A percentile compares a stretch with the other conserved stretches of the same genome.
Evolutionary conservation across 192 early-diverging fungal genomes (phyloP).

Genomic region (Umbelopsis sp.): DNA sequence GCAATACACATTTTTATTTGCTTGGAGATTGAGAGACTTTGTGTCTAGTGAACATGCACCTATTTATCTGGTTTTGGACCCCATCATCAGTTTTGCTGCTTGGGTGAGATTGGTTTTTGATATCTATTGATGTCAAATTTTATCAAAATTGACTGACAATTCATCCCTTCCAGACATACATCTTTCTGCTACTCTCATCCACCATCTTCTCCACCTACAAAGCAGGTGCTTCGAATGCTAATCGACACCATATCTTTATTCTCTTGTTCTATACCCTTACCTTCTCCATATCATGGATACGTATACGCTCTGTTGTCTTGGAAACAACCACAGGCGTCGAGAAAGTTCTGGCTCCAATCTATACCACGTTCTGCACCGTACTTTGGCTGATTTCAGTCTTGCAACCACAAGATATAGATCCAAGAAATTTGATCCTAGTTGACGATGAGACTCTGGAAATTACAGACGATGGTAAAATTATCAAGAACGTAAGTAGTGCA

Average conservation of each 20-base stretch:
- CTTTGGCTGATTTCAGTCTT: background rate
- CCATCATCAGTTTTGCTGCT: slow-evolving; percentile 7
- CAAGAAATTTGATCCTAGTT: slow-evolving; percentile 3
- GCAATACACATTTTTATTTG: slow-evolving; percentile 9
- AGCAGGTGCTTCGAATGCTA: background rate
- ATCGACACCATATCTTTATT: slow-evolving; percentile 5
- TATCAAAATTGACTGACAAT: background rate
- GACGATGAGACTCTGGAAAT: background rate
- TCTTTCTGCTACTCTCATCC: background rate
- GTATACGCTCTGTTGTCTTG: background rate
- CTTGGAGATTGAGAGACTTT: slow-evolving; percentile 12
- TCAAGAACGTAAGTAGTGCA: background rate
- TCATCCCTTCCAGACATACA: background rate
- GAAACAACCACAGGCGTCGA: background rate
- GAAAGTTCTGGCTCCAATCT: background rate
- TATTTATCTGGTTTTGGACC: background rate
- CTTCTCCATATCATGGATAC: background rate
- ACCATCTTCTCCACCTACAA: slow-evolving; percentile 15
- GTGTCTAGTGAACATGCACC: background rate
- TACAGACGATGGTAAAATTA: background rate
- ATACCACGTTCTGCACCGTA: background rate
- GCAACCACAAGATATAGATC: slow-evolving; percentile 6
- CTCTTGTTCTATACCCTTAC: background rate
- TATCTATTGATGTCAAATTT: background rate
- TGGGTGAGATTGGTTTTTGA: background rate